Conservation (phyloP, 2,329 filamentous ascomycete species). For the Aspergillus carbonarius region DNA sequence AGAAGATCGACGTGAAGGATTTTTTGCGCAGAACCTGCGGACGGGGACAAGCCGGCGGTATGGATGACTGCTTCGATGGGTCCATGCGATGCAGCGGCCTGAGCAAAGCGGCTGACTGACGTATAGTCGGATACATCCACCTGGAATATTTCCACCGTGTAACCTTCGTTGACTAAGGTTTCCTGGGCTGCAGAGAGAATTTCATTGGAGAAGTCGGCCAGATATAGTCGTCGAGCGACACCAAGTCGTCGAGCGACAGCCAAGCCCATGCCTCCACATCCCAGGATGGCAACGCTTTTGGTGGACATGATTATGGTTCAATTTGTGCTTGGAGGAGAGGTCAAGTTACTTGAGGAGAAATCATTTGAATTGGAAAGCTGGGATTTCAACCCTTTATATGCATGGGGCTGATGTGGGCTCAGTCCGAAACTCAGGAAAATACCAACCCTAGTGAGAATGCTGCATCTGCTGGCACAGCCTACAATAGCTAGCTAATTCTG, state of each 20-base stretch:
- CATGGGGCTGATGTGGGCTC: background rate
- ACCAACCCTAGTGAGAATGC: background rate
- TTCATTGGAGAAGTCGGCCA: conserved; percentile 5
- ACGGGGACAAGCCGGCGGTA: conserved; percentile 10
- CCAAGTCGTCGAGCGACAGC: conserved; percentile 8
- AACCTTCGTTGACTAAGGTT: conserved; percentile 1
- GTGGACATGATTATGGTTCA: background rate
- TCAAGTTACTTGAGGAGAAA: too few species aligned
- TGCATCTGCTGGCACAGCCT: background rate
- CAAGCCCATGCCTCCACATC: conserved; percentile 10
- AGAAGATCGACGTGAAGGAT: conserved; percentile 8
- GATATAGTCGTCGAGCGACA: background rate
- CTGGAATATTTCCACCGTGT: background rate
- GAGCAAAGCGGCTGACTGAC: conserved; percentile 4
- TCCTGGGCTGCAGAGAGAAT: background rate
- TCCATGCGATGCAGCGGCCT: background rate
- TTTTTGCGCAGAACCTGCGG: background rate
- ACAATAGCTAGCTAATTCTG: background rate
- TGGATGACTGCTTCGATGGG: conserved; percentile 2
- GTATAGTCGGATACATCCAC: conserved; percentile 1
- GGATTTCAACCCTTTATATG: background rate
- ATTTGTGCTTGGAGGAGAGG: background rate
- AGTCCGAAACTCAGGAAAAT: background rate
- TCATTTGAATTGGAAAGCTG: too few species aligned
- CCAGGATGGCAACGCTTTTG: conserved; percentile 1